Percentiles rank a stretch among this genome's conserved stretches.
Conservation (phyloP, 495 filamentous ascomycete species). For the Pyrenopolyporus hunteri region DNA sequence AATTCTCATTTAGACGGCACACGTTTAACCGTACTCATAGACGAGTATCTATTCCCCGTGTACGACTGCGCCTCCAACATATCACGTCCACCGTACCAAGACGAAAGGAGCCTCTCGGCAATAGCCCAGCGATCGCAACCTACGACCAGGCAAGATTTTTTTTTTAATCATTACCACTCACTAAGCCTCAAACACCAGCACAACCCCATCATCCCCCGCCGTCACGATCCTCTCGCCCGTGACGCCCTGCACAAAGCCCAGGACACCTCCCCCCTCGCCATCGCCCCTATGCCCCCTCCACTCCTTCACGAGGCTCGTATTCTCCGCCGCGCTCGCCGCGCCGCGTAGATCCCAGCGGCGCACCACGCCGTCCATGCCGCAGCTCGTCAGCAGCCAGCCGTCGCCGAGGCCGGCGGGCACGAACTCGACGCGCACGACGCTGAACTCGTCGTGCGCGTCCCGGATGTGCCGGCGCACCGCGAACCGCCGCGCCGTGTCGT, state of each 20-base stretch:
- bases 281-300: slow-evolving; percentile 83
- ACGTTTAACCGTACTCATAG: no score
- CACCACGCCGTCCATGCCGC: slow-evolving; percentile 87
- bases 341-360: slow-evolving; percentile 86
- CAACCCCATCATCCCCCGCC: slow-evolving; percentile 83
- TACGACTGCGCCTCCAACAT: no score
- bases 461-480: slow-evolving; percentile 78
- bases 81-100: no score
- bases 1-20: no score
- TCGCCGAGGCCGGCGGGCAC: slow-evolving; percentile 51
- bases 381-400: slow-evolving; percentile 75
- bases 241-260: slow-evolving; percentile 81
- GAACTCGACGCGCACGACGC: slow-evolving; percentile 93
- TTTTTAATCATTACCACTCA: not conserved
- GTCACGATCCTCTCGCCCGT: slow-evolving; percentile 78
- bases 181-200: slow-evolving; percentile 69
- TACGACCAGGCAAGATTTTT: not conserved
- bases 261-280: slow-evolving; percentile 82
- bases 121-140: not conserved
- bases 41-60: no score
- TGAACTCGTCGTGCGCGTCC: slow-evolving; percentile 80
- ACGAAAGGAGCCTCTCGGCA: no score
- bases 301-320: slow-evolving; percentile 74
- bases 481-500: slow-evolving; percentile 82
- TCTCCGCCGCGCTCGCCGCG: slow-evolving; percentile 64